Percentiles rank a stretch among this genome's conserved stretches.
Conservation (phyloP, 2,329 filamentous ascomycete genomes). For the Fusarium cicatricum region DNA sequence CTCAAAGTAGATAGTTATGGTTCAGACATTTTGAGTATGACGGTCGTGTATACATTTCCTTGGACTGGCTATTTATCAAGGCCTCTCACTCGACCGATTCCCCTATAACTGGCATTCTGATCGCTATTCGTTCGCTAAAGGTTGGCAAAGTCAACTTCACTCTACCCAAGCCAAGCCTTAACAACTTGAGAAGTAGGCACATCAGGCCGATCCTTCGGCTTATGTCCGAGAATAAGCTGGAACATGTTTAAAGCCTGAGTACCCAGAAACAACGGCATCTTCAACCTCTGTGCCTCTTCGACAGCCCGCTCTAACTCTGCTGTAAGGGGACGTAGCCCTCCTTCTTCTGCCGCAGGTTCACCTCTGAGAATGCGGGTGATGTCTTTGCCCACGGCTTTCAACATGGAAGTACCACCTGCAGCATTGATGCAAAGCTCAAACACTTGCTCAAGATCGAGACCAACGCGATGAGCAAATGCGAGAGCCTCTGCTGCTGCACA, state of each 20-base stretch:
- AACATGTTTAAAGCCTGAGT: conserved; percentile 15
- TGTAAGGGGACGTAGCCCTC: conserved; percentile 1
- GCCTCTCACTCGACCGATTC: no score
- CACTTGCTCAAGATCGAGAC: conserved; percentile 24
- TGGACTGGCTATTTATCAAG: no score
- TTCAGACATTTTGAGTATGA: no score
- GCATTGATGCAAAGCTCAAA: conserved; percentile 26
- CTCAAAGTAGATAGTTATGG: background rate
- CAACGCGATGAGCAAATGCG: conserved; percentile 19
- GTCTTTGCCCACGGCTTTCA: conserved; percentile 6
- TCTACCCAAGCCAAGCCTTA: conserved; percentile 11
- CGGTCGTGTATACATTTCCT: no score
- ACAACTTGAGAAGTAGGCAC: conserved; percentile 13
- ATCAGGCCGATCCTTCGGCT: conserved; percentile 10
- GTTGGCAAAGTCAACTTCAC: no score
- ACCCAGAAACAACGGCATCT: conserved; percentile 22
- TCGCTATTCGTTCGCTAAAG: no score
- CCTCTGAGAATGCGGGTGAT: conserved; percentile 16
- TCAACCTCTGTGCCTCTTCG: conserved; percentile 18
- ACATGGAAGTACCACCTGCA: conserved; percentile 18
- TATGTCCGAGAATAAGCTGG: conserved; percentile 20
- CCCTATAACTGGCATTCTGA: no score
- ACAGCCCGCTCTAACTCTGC: conserved; percentile 15
- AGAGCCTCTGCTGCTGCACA: conserved; percentile 26
- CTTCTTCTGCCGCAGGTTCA: background rate